Conservation (phyloP, 1,139 yeast species). For the Kurtzmaniella quercitrusa region DNA sequence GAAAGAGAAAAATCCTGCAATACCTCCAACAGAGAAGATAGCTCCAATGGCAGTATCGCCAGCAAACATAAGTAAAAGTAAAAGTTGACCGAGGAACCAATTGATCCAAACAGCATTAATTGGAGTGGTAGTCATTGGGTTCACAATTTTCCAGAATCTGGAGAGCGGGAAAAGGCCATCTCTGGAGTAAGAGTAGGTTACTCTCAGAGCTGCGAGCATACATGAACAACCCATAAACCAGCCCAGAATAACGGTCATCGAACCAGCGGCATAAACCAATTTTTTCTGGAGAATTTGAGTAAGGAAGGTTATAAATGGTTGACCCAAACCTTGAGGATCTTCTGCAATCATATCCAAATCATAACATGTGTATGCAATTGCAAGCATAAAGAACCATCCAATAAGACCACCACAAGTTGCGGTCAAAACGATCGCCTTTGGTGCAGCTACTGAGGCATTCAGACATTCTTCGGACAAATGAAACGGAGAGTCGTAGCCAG, state of each 20-base stretch:
- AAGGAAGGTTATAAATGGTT: slow-evolving; percentile 60
- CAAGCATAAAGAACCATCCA: slow-evolving; percentile 62
- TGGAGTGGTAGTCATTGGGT: slow-evolving; percentile 58
- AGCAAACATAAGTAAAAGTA: slow-evolving; percentile 59
- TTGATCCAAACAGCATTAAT: slow-evolving; percentile 68
- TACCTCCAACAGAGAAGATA: slow-evolving; percentile 74
- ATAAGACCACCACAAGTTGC: slow-evolving; percentile 58
- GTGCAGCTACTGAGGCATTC: slow-evolving; percentile 62
- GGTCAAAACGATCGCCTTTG: slow-evolving; percentile 63
- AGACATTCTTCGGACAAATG: slow-evolving; percentile 71
- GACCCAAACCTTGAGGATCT: slow-evolving; percentile 53
- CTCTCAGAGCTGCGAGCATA: slow-evolving; percentile 68
- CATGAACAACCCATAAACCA: slow-evolving; percentile 71
- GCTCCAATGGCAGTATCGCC: slow-evolving; percentile 72
- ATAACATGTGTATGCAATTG: slow-evolving; percentile 62
- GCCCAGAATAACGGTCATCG: slow-evolving; percentile 57
- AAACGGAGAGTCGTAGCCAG: slow-evolving; percentile 73
- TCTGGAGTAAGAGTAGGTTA: slow-evolving; percentile 65
- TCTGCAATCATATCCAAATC: slow-evolving; percentile 48
- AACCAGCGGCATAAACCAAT: slow-evolving; percentile 50
- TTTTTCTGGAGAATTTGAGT: slow-evolving; percentile 46
- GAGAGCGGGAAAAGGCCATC: slow-evolving; percentile 68
- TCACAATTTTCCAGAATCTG: slow-evolving; percentile 50
- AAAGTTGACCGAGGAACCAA: slow-evolving; percentile 52
- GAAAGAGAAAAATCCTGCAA: slow-evolving; percentile 68